Evolutionary conservation across 2,329 filamentous ascomycete genomes (phyloP).

Genomic region (Beauveria brongniartii): DNA sequence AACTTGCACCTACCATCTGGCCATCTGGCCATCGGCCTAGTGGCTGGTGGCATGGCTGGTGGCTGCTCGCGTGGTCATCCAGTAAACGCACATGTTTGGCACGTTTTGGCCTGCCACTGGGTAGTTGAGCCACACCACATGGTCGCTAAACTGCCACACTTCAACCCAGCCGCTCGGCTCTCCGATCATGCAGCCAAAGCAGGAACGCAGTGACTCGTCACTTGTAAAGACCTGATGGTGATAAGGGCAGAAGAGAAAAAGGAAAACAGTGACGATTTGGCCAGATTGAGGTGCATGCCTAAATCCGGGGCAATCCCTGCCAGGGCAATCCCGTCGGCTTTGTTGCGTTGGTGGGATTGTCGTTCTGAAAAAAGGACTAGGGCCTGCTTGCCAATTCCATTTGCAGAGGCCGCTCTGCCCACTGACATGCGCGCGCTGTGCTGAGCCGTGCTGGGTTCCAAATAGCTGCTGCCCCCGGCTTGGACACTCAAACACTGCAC

Average conservation of each 20-base stretch:
- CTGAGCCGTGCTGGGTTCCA: neutral
- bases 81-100: slow-evolving; percentile 2
- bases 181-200: slow-evolving; percentile 4
- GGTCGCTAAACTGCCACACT: neutral
- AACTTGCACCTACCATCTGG: too few species aligned
- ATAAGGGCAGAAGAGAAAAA: neutral
- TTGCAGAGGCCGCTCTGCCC: neutral
- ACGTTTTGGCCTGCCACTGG: neutral
- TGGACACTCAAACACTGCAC: neutral
- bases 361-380: neutral
- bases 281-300: neutral
- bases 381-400: neutral
- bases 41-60: neutral
- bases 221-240: neutral
- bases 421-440: neutral
- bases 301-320: neutral
- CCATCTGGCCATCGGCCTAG: neutral
- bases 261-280: neutral
- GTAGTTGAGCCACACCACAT: neutral
- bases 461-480: neutral
- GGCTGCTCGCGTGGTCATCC: slow-evolving; percentile 5
- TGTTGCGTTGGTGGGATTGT: neutral
- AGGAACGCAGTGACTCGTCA: neutral
- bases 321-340: neutral
- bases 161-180: slow-evolving; percentile 5